Conservation (phyloP, 2,329 filamentous ascomycete species). For the Neopestalotiopsis rosae region DNA sequence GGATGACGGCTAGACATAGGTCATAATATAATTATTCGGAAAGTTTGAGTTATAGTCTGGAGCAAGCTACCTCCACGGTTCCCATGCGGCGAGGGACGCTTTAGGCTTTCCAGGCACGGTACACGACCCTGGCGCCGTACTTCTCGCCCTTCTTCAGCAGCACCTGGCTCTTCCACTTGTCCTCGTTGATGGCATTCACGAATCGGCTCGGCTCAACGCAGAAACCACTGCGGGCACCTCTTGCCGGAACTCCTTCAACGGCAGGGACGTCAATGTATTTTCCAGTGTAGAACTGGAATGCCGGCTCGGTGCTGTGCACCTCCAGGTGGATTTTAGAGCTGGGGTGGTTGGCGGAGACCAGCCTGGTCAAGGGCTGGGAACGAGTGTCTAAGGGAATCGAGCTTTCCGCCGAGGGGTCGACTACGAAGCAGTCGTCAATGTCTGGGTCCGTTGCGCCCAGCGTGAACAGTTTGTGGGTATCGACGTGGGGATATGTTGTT, state of each 20-base stretch:
- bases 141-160: constrained; percentile 83
- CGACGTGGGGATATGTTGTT: constrained; percentile 67
- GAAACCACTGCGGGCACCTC: constrained; percentile 76
- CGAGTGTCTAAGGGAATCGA: constrained; percentile 72
- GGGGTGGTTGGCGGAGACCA: constrained; percentile 77
- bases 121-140: constrained; percentile 83
- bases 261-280: constrained; percentile 80
- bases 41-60: not conserved
- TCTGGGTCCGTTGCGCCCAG: constrained; percentile 74
- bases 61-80: not conserved
- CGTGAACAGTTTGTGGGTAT: constrained; percentile 70
- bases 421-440: constrained; percentile 90
- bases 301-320: constrained; percentile 88
- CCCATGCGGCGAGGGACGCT: not conserved
- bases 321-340: constrained; percentile 80
- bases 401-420: constrained; percentile 60
- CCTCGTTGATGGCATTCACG: constrained; percentile 85
- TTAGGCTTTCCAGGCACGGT: constrained; percentile 80
- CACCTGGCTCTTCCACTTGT: constrained; percentile 80
- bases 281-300: constrained; percentile 97
- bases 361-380: constrained; percentile 62
- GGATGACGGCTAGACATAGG: constrained; percentile 23
- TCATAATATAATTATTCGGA: not conserved
- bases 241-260: constrained; percentile 64
- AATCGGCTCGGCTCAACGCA: constrained; percentile 92